A percentile compares a stretch with the other conserved stretches of the same genome.
phyloP scores from a whole-genome alignment of 2,329 filamentous ascomycete genomes.

The Ophiostoma sp. region DNA sequence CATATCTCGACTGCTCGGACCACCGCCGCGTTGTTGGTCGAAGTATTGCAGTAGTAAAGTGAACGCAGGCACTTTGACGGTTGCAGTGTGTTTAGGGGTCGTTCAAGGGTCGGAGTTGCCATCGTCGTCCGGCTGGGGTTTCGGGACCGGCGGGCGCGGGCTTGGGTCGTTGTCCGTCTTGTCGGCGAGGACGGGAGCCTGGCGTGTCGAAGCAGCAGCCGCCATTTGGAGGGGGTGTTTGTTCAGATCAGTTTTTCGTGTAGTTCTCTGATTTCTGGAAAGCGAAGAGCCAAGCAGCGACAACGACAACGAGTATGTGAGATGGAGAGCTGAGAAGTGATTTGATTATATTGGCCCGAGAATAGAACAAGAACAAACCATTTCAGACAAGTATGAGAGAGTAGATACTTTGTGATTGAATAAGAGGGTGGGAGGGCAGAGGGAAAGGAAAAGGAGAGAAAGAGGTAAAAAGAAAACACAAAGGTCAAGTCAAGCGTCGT shows the following conservation, averaged over 20 bases:
- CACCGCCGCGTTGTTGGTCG: neutral
- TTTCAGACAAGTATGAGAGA: too few species aligned
- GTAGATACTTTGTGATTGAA: too few species aligned
- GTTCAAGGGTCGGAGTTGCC: neutral
- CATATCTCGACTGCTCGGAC: neutral
- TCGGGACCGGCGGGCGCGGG: slow-evolving; percentile 23
- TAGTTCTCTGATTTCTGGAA: too few species aligned
- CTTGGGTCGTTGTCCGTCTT: slow-evolving; percentile 18
- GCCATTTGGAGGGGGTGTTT: neutral
- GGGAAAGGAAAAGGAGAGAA: neutral
- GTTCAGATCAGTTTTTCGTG: too few species aligned
- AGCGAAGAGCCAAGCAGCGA: too few species aligned
- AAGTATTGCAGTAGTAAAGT: neutral
- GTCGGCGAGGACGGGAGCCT: neutral
- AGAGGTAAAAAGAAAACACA: neutral
- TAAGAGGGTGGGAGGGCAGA: neutral
- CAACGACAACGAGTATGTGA: too few species aligned
- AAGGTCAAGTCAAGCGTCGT: neutral
- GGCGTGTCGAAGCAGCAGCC: too few species aligned
- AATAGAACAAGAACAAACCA: too few species aligned
- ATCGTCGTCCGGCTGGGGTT: slow-evolving; percentile 22
- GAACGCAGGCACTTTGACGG: too few species aligned
- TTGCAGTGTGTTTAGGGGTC: too few species aligned
- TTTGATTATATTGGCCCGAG: too few species aligned
- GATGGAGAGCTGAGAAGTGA: too few species aligned